These are phyloP conservation scores for Artemisia argyi DNA, from an alignment of 129 eudicot genomes.

Conservation along the genomic window DNA sequence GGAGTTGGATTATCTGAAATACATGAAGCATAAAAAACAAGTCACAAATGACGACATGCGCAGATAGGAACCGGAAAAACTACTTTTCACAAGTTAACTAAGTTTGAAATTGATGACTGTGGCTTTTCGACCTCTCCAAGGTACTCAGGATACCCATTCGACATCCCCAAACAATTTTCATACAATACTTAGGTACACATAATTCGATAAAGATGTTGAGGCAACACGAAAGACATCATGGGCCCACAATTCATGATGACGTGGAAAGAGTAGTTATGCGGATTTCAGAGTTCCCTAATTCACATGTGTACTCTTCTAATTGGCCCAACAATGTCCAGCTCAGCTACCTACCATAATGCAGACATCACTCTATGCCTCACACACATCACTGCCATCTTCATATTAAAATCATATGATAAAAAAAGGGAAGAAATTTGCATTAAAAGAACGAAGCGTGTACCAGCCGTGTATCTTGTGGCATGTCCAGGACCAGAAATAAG, in stretches of 20 bases:
- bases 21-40: not conserved
- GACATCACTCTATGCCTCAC: constrained; percentile 23
- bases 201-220: not conserved
- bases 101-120: not conserved
- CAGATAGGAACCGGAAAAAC: not conserved
- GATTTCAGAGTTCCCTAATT: constrained; percentile 5
- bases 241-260: constrained; percentile 21
- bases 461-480: constrained; percentile 21
- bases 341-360: constrained; percentile 18
- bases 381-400: constrained; percentile 19
- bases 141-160: constrained; percentile 1
- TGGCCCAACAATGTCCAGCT: constrained; percentile 16
- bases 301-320: constrained; percentile 1
- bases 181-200: not conserved
- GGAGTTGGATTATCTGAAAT: not conserved
- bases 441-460: constrained; percentile 1
- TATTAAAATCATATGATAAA: constrained; percentile 19
- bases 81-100: not conserved
- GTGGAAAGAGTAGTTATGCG: constrained; percentile 19
- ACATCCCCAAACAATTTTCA: not conserved
- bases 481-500: constrained; percentile 20
- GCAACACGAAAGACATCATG: constrained; percentile 12
- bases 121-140: constrained; percentile 17
- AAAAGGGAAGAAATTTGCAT: constrained; percentile 2
- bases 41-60: not conserved